Conservation (phyloP, 1,139 yeast species). For the Geotrichum bryndzae region DNA sequence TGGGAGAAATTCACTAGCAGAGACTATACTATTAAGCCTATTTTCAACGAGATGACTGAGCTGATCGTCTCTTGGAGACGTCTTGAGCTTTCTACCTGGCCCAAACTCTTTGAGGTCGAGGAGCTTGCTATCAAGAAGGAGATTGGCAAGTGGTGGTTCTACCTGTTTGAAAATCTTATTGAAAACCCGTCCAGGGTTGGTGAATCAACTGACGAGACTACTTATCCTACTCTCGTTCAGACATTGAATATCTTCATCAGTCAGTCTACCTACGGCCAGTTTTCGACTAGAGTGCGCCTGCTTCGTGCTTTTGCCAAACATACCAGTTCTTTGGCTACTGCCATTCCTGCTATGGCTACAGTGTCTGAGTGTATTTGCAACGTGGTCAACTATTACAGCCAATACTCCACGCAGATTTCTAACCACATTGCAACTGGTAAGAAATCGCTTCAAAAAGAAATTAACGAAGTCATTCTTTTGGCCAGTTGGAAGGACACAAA, state of each 20-base stretch:
- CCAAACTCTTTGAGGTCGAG: conserved; percentile 63
- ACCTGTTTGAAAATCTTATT: conserved; percentile 67
- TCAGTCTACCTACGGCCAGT: conserved; percentile 74
- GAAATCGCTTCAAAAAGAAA: conserved; percentile 64
- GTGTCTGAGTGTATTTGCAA: conserved; percentile 50
- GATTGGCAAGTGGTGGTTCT: conserved; percentile 86
- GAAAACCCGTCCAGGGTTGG: conserved; percentile 25
- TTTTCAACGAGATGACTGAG: conserved; percentile 53
- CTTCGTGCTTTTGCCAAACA: conserved; percentile 60
- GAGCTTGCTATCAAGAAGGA: conserved; percentile 46
- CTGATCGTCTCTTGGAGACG: conserved; percentile 88
- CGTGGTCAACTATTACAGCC: conserved; percentile 58
- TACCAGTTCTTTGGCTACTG: conserved; percentile 20
- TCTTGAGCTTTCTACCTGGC: conserved; percentile 83
- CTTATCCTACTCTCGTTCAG: conserved; percentile 46
- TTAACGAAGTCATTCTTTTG: conserved; percentile 73
- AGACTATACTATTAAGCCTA: conserved; percentile 56
- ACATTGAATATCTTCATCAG: conserved; percentile 72
- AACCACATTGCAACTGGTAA: conserved; percentile 44
- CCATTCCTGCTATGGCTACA: conserved; percentile 20
- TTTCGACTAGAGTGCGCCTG: conserved; percentile 48
- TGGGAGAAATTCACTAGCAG: conserved; percentile 93
- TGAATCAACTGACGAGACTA: conserved; percentile 28
- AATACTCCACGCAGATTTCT: conserved; percentile 48
- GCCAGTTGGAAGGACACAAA: conserved; percentile 98